Base-by-base conservation (phyloP, 176 grass and related monocot species). In the Musa acuminata region DNA sequence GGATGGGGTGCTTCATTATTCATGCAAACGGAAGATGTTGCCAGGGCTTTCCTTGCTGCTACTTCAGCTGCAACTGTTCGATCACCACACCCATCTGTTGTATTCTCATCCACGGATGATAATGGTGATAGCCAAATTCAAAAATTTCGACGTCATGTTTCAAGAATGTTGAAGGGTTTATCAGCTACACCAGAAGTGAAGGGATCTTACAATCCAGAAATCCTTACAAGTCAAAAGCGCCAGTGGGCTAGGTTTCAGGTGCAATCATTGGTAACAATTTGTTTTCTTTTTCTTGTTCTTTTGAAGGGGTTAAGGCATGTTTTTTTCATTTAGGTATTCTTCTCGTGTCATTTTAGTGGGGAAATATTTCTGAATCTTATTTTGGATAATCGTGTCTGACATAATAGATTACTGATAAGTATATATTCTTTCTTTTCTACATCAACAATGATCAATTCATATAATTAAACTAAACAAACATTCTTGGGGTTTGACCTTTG, bases 221-320 rank as follows among this genome's bases (percentile, higher is more conserved):
- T 94, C 68, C 84, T 99, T 74, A 99, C 96, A 2, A 94, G 86
- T 3, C 96, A 95, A 50, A 99, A 99, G 53, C 84, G 84, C 19
- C 96, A 95, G 72, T 99, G 96, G 96, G 78, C 91, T 0, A 87
- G 96, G 75, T 99, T 95, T 83, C 96, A 99, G 66, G 81, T 91
- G 12, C 91, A 91, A 73, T 89, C 88, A 84, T 35, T 87, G 86
- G 96, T 94, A 76, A 22, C 77, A 81, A 13, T 2, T 75, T 78
- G 67, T 52, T 78, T 71, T 82, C 68, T 67, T 65, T 67, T 17
- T 84, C 65, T 64, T 51, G 27, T 1, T 13, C 55, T 23, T 57
- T 23, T 52, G 8, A 20, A 51, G 43, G 23, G 11, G 67, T 48
- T 11, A 5, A 21, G 1, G 67, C 7, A 19, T 50, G 43, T 25